phyloP scores from a whole-genome alignment of 1,284 basidiomycete genomes.

The Apiotrichum gamsii region DNA sequence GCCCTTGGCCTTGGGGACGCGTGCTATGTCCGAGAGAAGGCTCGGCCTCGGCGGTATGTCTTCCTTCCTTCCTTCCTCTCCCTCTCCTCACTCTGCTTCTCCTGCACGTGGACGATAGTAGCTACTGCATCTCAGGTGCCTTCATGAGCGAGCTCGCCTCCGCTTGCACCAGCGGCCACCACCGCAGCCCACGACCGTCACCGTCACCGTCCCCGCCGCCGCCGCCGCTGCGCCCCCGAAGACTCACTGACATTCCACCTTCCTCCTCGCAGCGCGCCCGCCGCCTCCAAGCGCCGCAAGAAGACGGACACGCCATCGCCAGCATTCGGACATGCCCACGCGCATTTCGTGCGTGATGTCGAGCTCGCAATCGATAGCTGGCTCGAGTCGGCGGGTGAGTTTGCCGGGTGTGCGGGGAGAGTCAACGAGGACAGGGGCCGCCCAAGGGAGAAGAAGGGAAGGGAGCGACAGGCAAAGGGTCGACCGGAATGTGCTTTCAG shows the following conservation, averaged over 20 bases:
- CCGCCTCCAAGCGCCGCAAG: slow-evolving; percentile 14
- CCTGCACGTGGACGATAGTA: neutral
- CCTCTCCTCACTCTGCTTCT: neutral
- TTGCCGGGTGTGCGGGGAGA: too few relatives aligned
- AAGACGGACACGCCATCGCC: slow-evolving; percentile 13
- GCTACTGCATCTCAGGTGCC: too few relatives aligned
- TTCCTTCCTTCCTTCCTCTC: neutral
- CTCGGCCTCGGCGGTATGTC: slow-evolving; percentile 20
- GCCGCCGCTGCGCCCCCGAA: too few relatives aligned
- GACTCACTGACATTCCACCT: too few relatives aligned
- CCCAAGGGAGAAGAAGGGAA: too few relatives aligned
- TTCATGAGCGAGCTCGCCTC: too few relatives aligned
- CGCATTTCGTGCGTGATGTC: slow-evolving; percentile 15
- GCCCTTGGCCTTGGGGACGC: slow-evolving; percentile 10
- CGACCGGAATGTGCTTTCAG: too few relatives aligned
- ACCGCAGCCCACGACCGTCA: too few relatives aligned
- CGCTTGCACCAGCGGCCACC: too few relatives aligned
- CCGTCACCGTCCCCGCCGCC: too few relatives aligned
- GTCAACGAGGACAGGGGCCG: too few relatives aligned
- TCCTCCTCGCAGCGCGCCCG: slow-evolving; percentile 11
- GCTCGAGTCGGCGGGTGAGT: slow-evolving; percentile 17
- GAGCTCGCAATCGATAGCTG: slow-evolving; percentile 17
- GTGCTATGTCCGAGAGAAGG: slow-evolving; percentile 23
- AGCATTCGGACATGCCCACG: slow-evolving; percentile 12
- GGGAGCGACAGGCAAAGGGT: too few relatives aligned